Evolutionary conservation across 371 early-diverging fungal species (phyloP).

Genomic region (Syncephalastrum sp.): DNA sequence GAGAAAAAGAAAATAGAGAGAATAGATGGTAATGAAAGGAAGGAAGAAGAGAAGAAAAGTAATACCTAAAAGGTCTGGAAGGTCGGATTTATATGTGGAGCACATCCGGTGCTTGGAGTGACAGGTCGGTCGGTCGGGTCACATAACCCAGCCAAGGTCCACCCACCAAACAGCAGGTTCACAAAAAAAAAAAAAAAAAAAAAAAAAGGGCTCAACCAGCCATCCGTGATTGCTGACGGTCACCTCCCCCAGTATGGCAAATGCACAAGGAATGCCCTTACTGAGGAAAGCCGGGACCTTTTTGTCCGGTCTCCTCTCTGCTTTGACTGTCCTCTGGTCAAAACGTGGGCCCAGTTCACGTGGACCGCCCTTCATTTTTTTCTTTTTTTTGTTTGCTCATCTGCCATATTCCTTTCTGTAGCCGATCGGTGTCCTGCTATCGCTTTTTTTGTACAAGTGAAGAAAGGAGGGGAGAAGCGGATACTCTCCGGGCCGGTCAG

Average conservation of each 20-base stretch:
- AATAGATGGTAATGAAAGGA: conserved; percentile 1
- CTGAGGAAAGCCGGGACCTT: too few relatives aligned
- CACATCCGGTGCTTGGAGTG: too few relatives aligned
- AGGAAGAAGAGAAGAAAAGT: neutral
- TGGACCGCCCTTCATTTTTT: neutral
- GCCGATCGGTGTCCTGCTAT: conserved; percentile 36
- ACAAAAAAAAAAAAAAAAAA: conserved; percentile 4
- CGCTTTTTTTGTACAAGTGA: too few relatives aligned
- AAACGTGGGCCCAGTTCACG: too few relatives aligned
- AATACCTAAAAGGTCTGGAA: too few relatives aligned
- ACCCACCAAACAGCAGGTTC: neutral
- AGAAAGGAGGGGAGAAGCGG: too few relatives aligned
- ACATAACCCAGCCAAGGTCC: too few relatives aligned
- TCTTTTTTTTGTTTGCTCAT: neutral
- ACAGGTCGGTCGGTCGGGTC: too few relatives aligned
- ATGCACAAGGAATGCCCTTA: neutral
- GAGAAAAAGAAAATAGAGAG: neutral
- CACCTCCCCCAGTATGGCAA: conserved; percentile 1
- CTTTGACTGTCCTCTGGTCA: too few relatives aligned
- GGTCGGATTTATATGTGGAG: neutral
- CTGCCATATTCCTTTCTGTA: neutral
- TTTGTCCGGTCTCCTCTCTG: too few relatives aligned
- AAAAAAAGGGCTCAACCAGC: neutral
- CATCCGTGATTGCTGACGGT: neutral
- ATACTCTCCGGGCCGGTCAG: too few relatives aligned